These are phyloP conservation scores for Gossypium bickii DNA, from an alignment of 345 rosid genomes.

Conservation along the genomic window DNA sequence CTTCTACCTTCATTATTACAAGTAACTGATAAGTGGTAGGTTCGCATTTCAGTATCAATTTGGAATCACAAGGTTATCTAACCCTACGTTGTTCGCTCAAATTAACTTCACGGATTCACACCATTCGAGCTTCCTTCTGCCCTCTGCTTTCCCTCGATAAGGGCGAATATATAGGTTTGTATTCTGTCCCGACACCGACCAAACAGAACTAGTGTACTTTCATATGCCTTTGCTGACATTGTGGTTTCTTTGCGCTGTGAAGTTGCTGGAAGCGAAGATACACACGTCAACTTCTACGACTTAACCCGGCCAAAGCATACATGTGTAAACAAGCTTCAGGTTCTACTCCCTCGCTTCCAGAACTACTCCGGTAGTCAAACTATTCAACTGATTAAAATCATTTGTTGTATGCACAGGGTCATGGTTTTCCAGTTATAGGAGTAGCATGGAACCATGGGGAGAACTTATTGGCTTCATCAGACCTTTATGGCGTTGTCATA, in stretches of 20 bases:
- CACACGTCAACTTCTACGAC: slow-evolving; percentile 89
- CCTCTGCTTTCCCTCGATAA: slow-evolving; percentile 85
- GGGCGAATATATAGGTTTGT: slow-evolving; percentile 85
- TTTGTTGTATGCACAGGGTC: slow-evolving; percentile 58
- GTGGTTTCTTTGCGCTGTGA: slow-evolving; percentile 15
- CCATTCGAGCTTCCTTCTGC: slow-evolving; percentile 78
- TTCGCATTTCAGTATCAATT: slow-evolving; percentile 60
- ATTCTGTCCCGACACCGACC: background rate
- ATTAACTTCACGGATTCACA: slow-evolving; percentile 63
- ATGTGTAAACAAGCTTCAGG: slow-evolving; percentile 97
- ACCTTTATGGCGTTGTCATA: slow-evolving; percentile 85
- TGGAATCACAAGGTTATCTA: slow-evolving; percentile 79
- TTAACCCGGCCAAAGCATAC: slow-evolving; percentile 81
- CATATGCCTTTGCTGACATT: slow-evolving; percentile 15
- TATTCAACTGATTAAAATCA: too few relatives aligned
- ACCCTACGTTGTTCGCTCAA: slow-evolving; percentile 75
- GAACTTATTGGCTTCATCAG: slow-evolving; percentile 87
- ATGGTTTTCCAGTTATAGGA: slow-evolving; percentile 76
- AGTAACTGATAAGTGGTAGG: slow-evolving; percentile 9
- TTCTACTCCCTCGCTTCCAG: slow-evolving; percentile 13
- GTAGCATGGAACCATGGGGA: slow-evolving; percentile 99
- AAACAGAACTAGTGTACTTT: too few relatives aligned
- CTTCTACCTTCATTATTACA: slow-evolving; percentile 2
- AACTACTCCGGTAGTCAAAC: too few relatives aligned
- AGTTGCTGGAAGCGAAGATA: slow-evolving; percentile 95